These are phyloP conservation scores for Boletus pseudo-olivaceus DNA, from an alignment of 768 basidiomycete species.

Conservation along the genomic window DNA sequence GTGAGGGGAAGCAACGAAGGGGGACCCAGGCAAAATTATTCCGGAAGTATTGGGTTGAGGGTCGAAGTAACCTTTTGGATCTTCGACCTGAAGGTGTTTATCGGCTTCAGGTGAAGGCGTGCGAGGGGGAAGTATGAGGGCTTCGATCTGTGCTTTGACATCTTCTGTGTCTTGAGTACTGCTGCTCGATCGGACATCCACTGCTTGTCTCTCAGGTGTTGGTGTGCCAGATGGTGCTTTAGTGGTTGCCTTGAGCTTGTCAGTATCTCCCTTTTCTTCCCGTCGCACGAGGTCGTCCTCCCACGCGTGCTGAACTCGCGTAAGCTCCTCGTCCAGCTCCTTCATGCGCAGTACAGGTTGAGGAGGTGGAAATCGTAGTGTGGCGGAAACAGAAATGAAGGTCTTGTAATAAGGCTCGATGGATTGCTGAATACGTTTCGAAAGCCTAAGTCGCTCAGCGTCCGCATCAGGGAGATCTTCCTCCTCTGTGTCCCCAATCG, in stretches of 20 bases:
- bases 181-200: slow-evolving; percentile 3
- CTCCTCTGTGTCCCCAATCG: slow-evolving; percentile 31
- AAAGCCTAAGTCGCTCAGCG: slow-evolving; percentile 63
- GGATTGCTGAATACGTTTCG: slow-evolving; percentile 74
- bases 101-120: slow-evolving; percentile 38
- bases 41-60: slow-evolving; percentile 30
- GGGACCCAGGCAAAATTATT: slow-evolving; percentile 28
- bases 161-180: slow-evolving; percentile 40
- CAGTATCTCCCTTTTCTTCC: slow-evolving; percentile 55
- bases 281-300: slow-evolving; percentile 81
- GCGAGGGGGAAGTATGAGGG: slow-evolving; percentile 36
- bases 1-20: slow-evolving; percentile 32
- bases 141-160: slow-evolving; percentile 67
- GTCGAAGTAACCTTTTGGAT: slow-evolving; percentile 44
- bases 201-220: slow-evolving; percentile 25
- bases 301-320: slow-evolving; percentile 67
- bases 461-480: slow-evolving; percentile 66
- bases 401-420: slow-evolving; percentile 82
- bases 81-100: slow-evolving; percentile 28
- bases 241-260: slow-evolving; percentile 11
- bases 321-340: slow-evolving; percentile 77
- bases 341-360: slow-evolving; percentile 86
- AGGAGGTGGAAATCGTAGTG: slow-evolving; percentile 88
- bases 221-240: slow-evolving; percentile 27
- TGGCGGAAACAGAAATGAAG: slow-evolving; percentile 92